Conservation (phyloP, 2,329 filamentous ascomycete genomes). For the Fusarium duplospermum region DNA sequence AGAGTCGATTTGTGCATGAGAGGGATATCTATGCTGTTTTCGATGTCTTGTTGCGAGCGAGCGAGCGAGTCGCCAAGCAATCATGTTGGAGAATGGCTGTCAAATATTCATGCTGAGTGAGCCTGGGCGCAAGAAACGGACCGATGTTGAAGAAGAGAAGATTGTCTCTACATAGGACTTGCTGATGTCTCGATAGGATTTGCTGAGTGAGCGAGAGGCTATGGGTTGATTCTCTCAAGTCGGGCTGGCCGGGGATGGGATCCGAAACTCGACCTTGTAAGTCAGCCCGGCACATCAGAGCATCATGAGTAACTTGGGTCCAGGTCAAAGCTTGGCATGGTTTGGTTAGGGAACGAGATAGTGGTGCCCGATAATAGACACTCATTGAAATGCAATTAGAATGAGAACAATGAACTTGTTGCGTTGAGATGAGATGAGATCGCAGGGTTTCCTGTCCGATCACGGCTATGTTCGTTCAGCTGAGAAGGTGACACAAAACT, state of each 20-base stretch:
- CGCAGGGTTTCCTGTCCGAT: neutral
- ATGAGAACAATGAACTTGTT: neutral
- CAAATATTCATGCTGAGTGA: neutral
- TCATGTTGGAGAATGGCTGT: neutral
- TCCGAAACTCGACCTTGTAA: neutral
- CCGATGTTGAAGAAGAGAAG: neutral
- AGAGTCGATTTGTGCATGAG: neutral
- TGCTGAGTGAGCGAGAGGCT: neutral
- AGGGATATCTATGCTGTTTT: slow-evolving; percentile 3
- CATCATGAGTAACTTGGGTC: neutral
- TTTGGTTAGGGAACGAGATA: neutral
- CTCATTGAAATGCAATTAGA: neutral
- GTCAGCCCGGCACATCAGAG: neutral
- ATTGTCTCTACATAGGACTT: neutral
- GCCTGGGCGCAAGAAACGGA: neutral
- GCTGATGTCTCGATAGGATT: neutral
- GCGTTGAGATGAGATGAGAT: neutral
- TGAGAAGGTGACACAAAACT: neutral
- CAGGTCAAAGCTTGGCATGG: neutral
- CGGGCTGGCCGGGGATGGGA: neutral
- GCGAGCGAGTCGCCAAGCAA: neutral
- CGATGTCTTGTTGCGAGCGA: neutral
- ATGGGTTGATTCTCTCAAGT: neutral
- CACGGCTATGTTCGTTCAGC: neutral
- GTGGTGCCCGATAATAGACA: neutral